Percentiles rank a stretch among this genome's conserved stretches.
phyloP scores from a whole-genome alignment of 768 basidiomycete species.

The Leccinum rimulosum region DNA sequence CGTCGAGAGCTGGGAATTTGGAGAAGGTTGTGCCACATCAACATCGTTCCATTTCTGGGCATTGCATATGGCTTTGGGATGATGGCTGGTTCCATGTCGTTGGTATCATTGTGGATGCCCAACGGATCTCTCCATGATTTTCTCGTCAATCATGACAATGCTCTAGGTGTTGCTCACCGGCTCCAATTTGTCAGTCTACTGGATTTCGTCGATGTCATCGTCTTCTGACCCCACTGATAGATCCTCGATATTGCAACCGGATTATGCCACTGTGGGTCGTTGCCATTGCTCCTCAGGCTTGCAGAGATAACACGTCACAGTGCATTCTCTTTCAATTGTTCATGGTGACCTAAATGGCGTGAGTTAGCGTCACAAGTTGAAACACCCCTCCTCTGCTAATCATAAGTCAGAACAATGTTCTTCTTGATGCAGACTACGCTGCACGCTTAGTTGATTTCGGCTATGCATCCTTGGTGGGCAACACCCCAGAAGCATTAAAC shows the following conservation, averaged over 20 bases:
- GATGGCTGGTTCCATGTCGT: background rate
- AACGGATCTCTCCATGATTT: background rate
- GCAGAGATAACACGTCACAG: background rate
- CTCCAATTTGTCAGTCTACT: background rate
- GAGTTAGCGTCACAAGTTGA: background rate
- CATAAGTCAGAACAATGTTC: background rate
- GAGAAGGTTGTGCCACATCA: background rate
- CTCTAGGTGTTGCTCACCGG: background rate
- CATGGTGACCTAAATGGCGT: background rate
- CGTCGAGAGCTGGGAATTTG: background rate
- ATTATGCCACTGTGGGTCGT: background rate
- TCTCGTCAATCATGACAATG: background rate
- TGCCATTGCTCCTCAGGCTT: background rate
- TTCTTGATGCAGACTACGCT: background rate
- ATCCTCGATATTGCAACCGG: background rate
- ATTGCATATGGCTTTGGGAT: background rate
- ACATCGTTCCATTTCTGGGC: background rate
- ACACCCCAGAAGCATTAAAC: background rate
- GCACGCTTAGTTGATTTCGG: background rate
- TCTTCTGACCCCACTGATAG: background rate
- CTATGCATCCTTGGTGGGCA: background rate
- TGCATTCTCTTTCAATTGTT: background rate
- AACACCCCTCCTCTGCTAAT: background rate
- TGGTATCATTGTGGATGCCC: background rate
- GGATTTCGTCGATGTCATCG: background rate